Percentiles rank a stretch among this genome's conserved stretches.
These are phyloP conservation scores for Eucalyptus polyanthemos DNA, from an alignment of 345 rosid species.

Conservation along the genomic window DNA sequence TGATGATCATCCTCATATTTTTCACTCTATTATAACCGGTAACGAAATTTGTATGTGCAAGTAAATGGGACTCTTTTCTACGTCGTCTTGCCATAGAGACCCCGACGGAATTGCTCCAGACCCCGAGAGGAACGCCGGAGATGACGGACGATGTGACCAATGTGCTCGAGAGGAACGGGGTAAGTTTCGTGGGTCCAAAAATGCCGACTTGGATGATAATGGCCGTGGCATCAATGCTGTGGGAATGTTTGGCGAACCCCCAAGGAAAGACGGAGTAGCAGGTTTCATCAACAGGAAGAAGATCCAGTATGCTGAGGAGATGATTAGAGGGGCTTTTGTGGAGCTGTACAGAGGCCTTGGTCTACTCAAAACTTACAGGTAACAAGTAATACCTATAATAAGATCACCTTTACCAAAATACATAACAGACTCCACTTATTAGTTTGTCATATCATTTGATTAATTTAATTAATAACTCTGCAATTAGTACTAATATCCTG, in stretches of 20 bases:
- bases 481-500: background rate
- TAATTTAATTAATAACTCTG: background rate
- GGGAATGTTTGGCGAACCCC: conserved; percentile 84
- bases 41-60: background rate
- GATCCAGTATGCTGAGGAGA: conserved; percentile 78
- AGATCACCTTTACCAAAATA: background rate
- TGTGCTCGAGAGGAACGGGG: conserved; percentile 63
- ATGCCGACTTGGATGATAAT: conserved; percentile 44
- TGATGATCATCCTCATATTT: too few species aligned
- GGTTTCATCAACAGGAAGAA: conserved; percentile 60
- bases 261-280: conserved; percentile 34
- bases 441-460: background rate
- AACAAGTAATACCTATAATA: background rate
- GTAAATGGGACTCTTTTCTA: background rate
- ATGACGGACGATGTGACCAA: conserved; percentile 49
- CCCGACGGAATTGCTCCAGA: background rate
- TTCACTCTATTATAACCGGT: too few species aligned
- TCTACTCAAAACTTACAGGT: conserved; percentile 85
- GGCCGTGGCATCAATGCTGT: conserved; percentile 57
- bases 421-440: background rate
- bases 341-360: conserved; percentile 90
- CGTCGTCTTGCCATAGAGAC: conserved; percentile 9
- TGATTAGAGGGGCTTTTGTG: conserved; percentile 76
- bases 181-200: conserved; percentile 51
- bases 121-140: background rate